Conservation (phyloP, 164 flowering plant genomes). For the Sextonia rubra region DNA sequence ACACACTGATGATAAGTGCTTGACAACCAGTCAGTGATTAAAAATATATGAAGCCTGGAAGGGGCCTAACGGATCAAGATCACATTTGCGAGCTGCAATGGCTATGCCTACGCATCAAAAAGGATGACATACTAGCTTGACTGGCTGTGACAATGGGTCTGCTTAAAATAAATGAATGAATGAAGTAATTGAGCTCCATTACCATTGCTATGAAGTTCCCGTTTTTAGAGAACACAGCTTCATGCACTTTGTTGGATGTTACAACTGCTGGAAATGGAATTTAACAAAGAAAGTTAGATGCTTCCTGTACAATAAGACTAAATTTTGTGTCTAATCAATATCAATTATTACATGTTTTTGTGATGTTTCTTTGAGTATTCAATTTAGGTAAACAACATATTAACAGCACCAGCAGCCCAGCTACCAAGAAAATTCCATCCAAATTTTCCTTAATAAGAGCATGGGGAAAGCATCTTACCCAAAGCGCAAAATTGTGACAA, state of each 20-base stretch:
- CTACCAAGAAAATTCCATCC: background rate
- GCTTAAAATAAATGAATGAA: background rate
- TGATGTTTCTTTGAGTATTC: too few species aligned
- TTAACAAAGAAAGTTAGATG: too few species aligned
- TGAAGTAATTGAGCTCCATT: too few species aligned
- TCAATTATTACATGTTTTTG: too few species aligned
- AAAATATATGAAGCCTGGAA: slow-evolving; percentile 76
- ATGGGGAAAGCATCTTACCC: background rate
- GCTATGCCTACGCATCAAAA: slow-evolving; percentile 66
- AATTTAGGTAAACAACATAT: too few species aligned
- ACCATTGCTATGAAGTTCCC: too few species aligned
- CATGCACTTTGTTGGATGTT: too few species aligned
- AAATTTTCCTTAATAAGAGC: background rate
- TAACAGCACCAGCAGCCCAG: too few species aligned
- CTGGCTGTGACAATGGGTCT: background rate
- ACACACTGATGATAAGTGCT: slow-evolving; percentile 88
- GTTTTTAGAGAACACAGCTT: too few species aligned
- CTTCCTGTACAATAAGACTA: too few species aligned
- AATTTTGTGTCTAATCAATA: too few species aligned
- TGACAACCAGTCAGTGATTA: slow-evolving; percentile 83
- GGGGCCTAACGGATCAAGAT: slow-evolving; percentile 56
- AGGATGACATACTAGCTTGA: background rate
- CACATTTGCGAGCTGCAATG: slow-evolving; percentile 78
- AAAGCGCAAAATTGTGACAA: background rate
- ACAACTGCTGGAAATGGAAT: too few species aligned